Conservation (phyloP, 306 rosid genomes). For the Abrus precatorius region DNA sequence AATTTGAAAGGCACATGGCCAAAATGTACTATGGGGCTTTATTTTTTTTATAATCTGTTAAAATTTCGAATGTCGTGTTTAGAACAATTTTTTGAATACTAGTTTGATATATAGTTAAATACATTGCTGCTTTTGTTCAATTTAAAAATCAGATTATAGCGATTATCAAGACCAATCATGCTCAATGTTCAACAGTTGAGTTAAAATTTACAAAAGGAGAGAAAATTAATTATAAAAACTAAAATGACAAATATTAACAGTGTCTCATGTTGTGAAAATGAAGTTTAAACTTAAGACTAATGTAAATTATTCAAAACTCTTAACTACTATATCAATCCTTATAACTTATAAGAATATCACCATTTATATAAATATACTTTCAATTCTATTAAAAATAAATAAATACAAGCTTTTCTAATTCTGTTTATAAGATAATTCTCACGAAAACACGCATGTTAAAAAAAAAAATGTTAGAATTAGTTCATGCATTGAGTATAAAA, state of each 20-base stretch:
- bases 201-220: background rate
- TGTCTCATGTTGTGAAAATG: background rate
- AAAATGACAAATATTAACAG: background rate
- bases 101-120: background rate
- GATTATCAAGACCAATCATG: background rate
- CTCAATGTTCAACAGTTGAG: background rate
- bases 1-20: conserved; percentile 34
- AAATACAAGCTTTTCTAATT: too few species aligned
- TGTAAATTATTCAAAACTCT: background rate
- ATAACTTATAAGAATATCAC: too few species aligned
- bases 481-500: too few species aligned
- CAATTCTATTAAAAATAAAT: too few species aligned
- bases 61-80: background rate
- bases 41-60: background rate
- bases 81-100: background rate
- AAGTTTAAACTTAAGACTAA: background rate
- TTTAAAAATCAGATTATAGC: conserved; percentile 8
- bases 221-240: background rate
- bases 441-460: too few species aligned
- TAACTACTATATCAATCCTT: background rate
- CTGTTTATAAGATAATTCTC: too few species aligned
- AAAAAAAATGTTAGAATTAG: too few species aligned
- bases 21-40: background rate
- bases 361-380: too few species aligned
- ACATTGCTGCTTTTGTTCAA: background rate